Base-by-base conservation (phyloP, 2,329 filamentous ascomycete species). In the Xylariaceae sp. region DNA sequence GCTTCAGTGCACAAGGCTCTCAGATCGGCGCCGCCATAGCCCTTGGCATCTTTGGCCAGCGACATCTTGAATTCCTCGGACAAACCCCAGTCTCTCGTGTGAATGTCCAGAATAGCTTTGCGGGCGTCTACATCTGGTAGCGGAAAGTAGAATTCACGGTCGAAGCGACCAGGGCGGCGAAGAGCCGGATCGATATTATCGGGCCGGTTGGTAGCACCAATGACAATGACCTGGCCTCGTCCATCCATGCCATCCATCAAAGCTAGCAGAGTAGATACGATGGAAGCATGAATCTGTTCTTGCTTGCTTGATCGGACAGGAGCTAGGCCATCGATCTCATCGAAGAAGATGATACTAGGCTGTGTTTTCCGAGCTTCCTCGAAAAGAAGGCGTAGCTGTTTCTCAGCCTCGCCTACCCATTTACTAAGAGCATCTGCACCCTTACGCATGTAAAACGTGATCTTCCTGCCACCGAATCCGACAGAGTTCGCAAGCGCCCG, bases 381-480 rank as follows among this genome's bases (percentile, higher is more conserved):
- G 61, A 99, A 99, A 5, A 99, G 79, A 53, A 97, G 75, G 43
- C 94, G 86, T 50, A 99, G 81, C 69, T 99, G 94, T 72, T 92
- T 87, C 73, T 99, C 94, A 9, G 95, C 94, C 72, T 99, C 94
- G 68, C 94, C 94, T 49, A 99, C 94, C 94, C 94, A 99, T 73
- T 99, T 99, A 72, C 92, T 96, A 58, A 99, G 76, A 15, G 92
- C 92, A 79, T 99, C 94, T 21, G 94, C 95, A 68, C 94, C 95
- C 72, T 99, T 99, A 56, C 94, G 87, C 94, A 99, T 99, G 72
- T 97, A 99, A 65, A 99, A 99, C 0, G 92, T 97, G 59, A 99
- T 94, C 70, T 97, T 97, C 61, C 87, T 86, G 19, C 92, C 92
- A 47, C 92, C 88, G 12, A 88, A 84, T 59, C 90, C 92, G 55